These are phyloP conservation scores for Pestalotiopsis fici DNA, from an alignment of 2,329 filamentous ascomycete genomes.

Conservation along the genomic window DNA sequence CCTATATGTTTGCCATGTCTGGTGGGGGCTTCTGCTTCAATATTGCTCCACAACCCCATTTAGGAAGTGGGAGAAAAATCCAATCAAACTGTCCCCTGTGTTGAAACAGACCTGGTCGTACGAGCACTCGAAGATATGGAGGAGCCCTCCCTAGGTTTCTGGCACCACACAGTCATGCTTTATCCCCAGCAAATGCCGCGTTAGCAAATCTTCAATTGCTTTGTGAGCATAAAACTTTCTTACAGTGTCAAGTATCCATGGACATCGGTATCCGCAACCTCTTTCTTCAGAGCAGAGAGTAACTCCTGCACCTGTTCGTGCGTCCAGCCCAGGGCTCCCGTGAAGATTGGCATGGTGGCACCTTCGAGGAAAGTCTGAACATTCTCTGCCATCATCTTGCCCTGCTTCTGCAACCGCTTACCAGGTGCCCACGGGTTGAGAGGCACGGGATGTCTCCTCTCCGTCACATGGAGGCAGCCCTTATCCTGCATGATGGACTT, in stretches of 20 bases:
- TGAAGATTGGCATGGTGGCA: conserved; percentile 21
- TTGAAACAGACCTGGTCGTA: conserved; percentile 2
- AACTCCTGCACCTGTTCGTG: conserved; percentile 21
- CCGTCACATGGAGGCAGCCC: conserved; percentile 25
- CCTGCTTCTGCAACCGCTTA: conserved; percentile 28
- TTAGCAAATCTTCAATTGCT: conserved; percentile 4
- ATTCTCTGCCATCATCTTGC: conserved; percentile 27
- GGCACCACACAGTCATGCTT: conserved; percentile 29
- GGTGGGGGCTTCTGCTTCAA: neutral
- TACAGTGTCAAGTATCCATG: conserved; percentile 31
- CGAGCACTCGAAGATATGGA: conserved; percentile 10
- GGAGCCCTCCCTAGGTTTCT: conserved; percentile 23
- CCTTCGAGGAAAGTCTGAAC: conserved; percentile 27
- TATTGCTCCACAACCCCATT: neutral
- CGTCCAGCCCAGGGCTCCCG: conserved; percentile 23
- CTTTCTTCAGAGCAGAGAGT: conserved; percentile 20
- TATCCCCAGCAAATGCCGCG: neutral
- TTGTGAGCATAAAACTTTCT: conserved; percentile 7
- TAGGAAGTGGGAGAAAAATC: neutral
- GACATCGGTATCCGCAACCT: conserved; percentile 25
- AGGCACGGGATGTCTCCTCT: conserved; percentile 27
- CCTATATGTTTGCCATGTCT: neutral
- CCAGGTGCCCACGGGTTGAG: conserved; percentile 31
- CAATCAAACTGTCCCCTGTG: neutral
- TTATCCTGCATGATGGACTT: conserved; percentile 20